Evolutionary conservation across 306 rosid genomes (phyloP).

Genomic region (Pyrus betulifolia): DNA sequence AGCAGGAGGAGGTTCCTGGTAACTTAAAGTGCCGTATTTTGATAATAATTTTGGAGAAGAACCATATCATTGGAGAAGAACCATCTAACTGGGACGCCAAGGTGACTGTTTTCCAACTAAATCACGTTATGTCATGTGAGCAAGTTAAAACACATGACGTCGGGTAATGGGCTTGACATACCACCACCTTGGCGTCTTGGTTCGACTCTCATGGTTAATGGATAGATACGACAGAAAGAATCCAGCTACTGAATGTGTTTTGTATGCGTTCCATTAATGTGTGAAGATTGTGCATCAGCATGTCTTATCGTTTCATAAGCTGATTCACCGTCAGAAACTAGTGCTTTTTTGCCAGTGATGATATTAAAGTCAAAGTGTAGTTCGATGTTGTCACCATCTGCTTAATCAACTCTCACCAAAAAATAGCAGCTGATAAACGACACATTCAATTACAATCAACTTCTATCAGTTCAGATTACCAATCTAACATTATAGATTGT

Average conservation of each 20-base stretch:
- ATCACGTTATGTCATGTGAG: neutral
- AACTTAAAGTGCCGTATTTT: neutral
- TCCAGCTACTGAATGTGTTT: neutral
- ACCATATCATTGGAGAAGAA: neutral
- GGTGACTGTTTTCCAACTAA: neutral
- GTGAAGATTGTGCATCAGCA: neutral
- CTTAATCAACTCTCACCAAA: neutral
- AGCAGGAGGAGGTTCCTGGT: conserved; percentile 8
- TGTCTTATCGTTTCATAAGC: neutral
- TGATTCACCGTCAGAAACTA: neutral
- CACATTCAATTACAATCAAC: too few relatives aligned
- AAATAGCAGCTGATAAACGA: neutral
- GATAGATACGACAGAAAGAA: neutral
- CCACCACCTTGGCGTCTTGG: neutral
- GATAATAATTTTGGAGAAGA: neutral
- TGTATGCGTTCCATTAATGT: neutral
- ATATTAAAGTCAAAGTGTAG: neutral
- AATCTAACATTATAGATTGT: too few relatives aligned
- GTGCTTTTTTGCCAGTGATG: neutral
- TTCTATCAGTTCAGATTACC: too few relatives aligned
- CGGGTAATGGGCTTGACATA: neutral
- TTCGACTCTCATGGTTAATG: neutral
- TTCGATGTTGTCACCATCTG: neutral
- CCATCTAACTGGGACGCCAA: neutral
- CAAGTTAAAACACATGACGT: neutral